Percentiles rank a stretch among this genome's conserved stretches.
Conservation (phyloP, 345 rosid species). For the Populus ilicifolia region DNA sequence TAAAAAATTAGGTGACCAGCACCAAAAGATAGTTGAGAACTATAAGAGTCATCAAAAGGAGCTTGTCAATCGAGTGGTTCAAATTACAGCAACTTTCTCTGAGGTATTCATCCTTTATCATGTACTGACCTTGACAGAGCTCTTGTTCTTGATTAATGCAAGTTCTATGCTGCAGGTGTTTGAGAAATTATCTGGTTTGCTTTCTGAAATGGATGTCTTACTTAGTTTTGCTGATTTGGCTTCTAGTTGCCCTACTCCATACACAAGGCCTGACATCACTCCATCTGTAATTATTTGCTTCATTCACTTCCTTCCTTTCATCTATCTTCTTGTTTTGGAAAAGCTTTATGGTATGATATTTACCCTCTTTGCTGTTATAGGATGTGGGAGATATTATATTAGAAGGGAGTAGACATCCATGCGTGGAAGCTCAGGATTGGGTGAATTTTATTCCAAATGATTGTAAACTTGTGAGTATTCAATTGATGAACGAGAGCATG, state of each 20-base stretch:
- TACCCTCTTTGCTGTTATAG: slow-evolving; percentile 35
- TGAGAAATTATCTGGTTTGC: slow-evolving; percentile 61
- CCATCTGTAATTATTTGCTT: slow-evolving; percentile 49
- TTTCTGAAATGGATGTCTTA: slow-evolving; percentile 89
- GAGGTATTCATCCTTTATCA: slow-evolving; percentile 46
- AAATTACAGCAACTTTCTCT: slow-evolving; percentile 75
- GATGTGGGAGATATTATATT: slow-evolving; percentile 76
- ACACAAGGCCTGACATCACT: slow-evolving; percentile 86
- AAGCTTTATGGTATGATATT: neutral
- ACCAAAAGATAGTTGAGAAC: slow-evolving; percentile 80
- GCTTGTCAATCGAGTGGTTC: slow-evolving; percentile 76
- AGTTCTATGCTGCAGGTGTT: slow-evolving; percentile 60
- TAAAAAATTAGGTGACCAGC: slow-evolving; percentile 82
- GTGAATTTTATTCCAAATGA: slow-evolving; percentile 98
- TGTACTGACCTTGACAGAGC: slow-evolving; percentile 1
- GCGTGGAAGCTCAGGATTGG: slow-evolving; percentile 99
- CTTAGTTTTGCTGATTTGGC: slow-evolving; percentile 96
- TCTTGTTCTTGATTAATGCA: slow-evolving; percentile 9
- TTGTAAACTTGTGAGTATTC: slow-evolving; percentile 75
- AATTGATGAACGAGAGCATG: neutral
- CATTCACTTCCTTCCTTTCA: slow-evolving; percentile 11
- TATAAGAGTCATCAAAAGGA: slow-evolving; percentile 76
- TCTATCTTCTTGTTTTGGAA: slow-evolving; percentile 7
- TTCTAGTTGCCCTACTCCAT: slow-evolving; percentile 83
- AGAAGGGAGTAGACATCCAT: slow-evolving; percentile 95